Evolutionary conservation across 2,329 filamentous ascomycete species (phyloP), one percentile per base, ranked within the genome.

Genomic region (Cladosporium sp.): DNA sequence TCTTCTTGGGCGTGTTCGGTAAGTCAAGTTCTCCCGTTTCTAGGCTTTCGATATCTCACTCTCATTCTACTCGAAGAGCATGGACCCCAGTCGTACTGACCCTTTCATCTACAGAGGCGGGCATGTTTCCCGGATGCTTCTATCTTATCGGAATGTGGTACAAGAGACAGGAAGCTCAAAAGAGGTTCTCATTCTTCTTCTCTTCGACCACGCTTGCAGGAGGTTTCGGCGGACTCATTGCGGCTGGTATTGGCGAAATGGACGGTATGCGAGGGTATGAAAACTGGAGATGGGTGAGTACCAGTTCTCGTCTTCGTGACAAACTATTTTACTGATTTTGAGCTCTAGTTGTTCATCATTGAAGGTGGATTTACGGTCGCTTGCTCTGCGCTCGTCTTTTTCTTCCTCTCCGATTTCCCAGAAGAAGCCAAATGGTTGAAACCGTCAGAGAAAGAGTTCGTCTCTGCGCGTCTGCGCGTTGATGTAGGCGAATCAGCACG

Each of bases 141-240:
- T 87, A 90, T 63, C 72, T 91, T 7, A 83, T 90, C 54, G 83
- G 88, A 52, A 92, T 92, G 84, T 95, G 88, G 90, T 99, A 97
- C 62, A 84, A 85, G 53, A 83, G 92, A 53, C 76, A 77, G 39
- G 93, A 97, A 70, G 89, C 91, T 2, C 92, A 97, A 70, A 89
- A 89, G 63, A 84, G 93, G 24, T 96, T 91, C 71, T 88, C 85
- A 13, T 91, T 97, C 75, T 97, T 97, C 77, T 97, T 97, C 75
- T 84, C 81, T 62, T 88, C 80, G 22, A 91, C 88, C 1, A 87
- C 85, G 0, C 73, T 92, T 3, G 88, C 88, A 1, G 88, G 88
- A 27, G 88, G 89, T 0, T 96, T 96, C 61, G 90, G 89, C 38
- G 90, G 90, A 2, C 78, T 96, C 1, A 77, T 96, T 4, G 91